phyloP scores from a whole-genome alignment of 2,329 filamentous ascomycete species.

The Calonectria hongkongensis region DNA sequence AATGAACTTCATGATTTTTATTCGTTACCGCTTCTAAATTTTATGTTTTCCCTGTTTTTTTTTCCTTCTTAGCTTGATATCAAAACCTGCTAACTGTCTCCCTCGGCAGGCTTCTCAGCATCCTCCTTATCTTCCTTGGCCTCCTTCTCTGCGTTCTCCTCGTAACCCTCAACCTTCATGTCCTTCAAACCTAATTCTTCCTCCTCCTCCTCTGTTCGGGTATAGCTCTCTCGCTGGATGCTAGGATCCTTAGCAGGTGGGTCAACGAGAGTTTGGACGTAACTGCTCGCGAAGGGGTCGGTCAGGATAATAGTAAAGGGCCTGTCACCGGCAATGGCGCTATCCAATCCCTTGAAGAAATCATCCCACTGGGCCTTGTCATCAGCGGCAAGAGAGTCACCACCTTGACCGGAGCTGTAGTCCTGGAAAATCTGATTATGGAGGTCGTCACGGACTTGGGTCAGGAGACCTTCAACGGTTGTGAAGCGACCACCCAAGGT shows the following conservation, averaged over 20 bases:
- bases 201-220: slow-evolving; percentile 92
- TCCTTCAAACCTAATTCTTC: slow-evolving; percentile 93
- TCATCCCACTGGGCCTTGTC: slow-evolving; percentile 84
- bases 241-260: slow-evolving; percentile 82
- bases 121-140: slow-evolving; percentile 36
- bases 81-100: neutral
- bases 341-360: slow-evolving; percentile 87
- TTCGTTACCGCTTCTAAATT: slow-evolving; percentile 12
- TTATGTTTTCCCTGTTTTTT: neutral
- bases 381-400: slow-evolving; percentile 83
- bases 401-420: slow-evolving; percentile 76
- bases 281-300: slow-evolving; percentile 94
- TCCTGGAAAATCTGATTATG: slow-evolving; percentile 90
- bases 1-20: neutral
- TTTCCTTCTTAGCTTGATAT: neutral
- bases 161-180: slow-evolving; percentile 94
- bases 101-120: neutral
- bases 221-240: slow-evolving; percentile 88
- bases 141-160: slow-evolving; percentile 64
- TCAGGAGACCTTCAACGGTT: slow-evolving; percentile 94
- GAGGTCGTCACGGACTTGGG: slow-evolving; percentile 93
- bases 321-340: slow-evolving; percentile 86
- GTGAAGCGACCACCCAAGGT: slow-evolving; percentile 98
- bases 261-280: slow-evolving; percentile 92
- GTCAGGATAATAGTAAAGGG: slow-evolving; percentile 89